Evolutionary conservation across 129 eudicot species (phyloP).

Genomic region (Flaveria sonorensis): DNA sequence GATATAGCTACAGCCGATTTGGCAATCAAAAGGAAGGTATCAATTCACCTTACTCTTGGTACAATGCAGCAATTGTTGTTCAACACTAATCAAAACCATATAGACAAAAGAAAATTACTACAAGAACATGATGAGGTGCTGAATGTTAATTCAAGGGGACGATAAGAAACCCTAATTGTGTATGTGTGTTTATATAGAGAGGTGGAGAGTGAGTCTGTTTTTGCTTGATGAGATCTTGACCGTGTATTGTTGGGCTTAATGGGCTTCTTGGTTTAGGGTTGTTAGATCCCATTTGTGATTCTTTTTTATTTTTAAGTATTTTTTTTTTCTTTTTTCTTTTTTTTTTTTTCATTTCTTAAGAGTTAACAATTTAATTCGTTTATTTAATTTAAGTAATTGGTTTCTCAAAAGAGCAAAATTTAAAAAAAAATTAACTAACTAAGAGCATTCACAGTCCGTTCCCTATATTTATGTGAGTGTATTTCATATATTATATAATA

Average conservation of each 20-base stretch:
- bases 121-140: not conserved
- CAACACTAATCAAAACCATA: not conserved
- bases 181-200: not conserved
- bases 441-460: too few relatives aligned
- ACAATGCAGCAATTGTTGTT: slow-evolving; percentile 29
- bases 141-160: not conserved
- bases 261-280: not conserved
- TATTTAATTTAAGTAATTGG: too few relatives aligned
- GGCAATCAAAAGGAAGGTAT: slow-evolving; percentile 37
- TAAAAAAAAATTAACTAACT: too few relatives aligned
- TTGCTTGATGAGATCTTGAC: not conserved
- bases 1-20: slow-evolving; percentile 36
- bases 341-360: too few relatives aligned
- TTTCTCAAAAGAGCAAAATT: too few relatives aligned
- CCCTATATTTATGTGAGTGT: too few relatives aligned
- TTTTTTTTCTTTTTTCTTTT: too few relatives aligned
- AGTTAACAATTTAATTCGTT: too few relatives aligned
- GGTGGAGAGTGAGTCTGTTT: not conserved
- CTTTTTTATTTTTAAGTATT: too few relatives aligned
- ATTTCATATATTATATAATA: too few relatives aligned
- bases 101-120: not conserved
- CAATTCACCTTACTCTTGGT: slow-evolving; percentile 27
- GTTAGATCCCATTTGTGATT: not conserved
- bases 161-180: slow-evolving; percentile 16
- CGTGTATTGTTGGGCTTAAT: not conserved